Percentiles rank a stretch among this genome's conserved stretches.
phyloP scores from a whole-genome alignment of 2,329 filamentous ascomycete genomes.

The Fusarium sp. region DNA sequence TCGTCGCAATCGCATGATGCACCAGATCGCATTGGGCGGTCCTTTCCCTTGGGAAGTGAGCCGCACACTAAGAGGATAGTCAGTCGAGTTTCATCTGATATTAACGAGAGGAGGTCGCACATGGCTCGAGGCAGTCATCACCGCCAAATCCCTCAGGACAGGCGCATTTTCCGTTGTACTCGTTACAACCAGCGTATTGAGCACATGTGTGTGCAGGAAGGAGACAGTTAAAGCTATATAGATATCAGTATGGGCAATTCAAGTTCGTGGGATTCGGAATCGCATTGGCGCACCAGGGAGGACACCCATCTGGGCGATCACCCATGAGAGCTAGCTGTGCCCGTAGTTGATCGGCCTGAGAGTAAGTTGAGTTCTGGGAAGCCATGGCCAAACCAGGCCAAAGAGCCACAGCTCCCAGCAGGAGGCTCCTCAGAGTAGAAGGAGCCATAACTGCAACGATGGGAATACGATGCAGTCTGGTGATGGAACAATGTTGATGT shows the following conservation, averaged over 20 bases:
- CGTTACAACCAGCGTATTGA: conserved; percentile 90
- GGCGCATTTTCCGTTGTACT: conserved; percentile 89
- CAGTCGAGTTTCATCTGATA: conserved; percentile 3
- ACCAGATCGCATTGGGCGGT: conserved; percentile 79
- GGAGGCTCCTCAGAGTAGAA: conserved; percentile 52
- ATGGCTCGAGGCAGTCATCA: conserved; percentile 88
- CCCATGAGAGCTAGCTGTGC: conserved; percentile 78
- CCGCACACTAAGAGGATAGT: conserved; percentile 75
- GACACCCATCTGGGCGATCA: conserved; percentile 80
- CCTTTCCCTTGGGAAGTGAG: conserved; percentile 82
- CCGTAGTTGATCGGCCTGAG: conserved; percentile 69
- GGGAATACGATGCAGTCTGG: conserved; percentile 34
- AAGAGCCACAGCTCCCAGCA: conserved; percentile 54
- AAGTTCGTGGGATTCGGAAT: not conserved
- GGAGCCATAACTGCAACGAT: conserved; percentile 55
- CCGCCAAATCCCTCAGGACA: conserved; percentile 95
- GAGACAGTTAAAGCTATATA: conserved; percentile 92
- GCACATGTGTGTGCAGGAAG: conserved; percentile 91
- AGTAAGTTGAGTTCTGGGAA: conserved; percentile 67
- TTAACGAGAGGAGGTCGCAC: conserved; percentile 56
- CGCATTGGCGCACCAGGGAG: conserved; percentile 70
- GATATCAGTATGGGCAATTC: conserved; percentile 18
- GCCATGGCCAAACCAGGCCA: conserved; percentile 56
- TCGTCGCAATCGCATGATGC: conserved; percentile 86
- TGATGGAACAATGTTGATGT: conserved; percentile 32